Evolutionary conservation across 2,329 filamentous ascomycete genomes (phyloP).

Genomic region (Clarireedia sp.): DNA sequence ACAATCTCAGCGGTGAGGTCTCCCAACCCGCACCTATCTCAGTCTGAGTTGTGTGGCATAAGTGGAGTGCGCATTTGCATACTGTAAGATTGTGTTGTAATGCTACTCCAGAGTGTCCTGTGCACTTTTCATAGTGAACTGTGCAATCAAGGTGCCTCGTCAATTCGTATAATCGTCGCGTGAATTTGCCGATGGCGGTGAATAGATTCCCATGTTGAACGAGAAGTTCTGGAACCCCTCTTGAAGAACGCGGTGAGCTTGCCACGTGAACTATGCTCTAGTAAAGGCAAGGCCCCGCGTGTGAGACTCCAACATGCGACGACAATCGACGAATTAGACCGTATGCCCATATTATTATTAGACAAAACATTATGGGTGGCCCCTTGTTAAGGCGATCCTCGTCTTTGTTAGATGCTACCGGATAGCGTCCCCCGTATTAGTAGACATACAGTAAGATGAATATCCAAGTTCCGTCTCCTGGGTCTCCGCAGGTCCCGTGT

Average conservation of each 20-base stretch:
- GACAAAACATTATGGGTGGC: background rate
- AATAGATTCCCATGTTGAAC: constrained; percentile 6
- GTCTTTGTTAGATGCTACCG: constrained; percentile 10
- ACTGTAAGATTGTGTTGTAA: constrained; percentile 9
- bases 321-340: background rate
- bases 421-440: constrained; percentile 6
- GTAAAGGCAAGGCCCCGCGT: background rate
- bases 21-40: constrained; percentile 1
- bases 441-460: constrained; percentile 3
- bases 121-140: background rate
- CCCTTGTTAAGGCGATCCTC: constrained; percentile 4
- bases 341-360: background rate
- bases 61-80: constrained; percentile 9
- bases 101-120: constrained; percentile 1
- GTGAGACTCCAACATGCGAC: background rate
- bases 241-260: constrained; percentile 4
- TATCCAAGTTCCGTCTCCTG: constrained; percentile 9
- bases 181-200: constrained; percentile 5
- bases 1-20: constrained; percentile 12
- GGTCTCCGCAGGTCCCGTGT: constrained; percentile 4
- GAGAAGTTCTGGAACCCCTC: constrained; percentile 7
- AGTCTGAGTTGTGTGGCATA: background rate
- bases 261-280: background rate
- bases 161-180: background rate
- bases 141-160: background rate